These are phyloP conservation scores for Steccherinum ochraceum DNA, from an alignment of 768 basidiomycete genomes.

Conservation along the genomic window DNA sequence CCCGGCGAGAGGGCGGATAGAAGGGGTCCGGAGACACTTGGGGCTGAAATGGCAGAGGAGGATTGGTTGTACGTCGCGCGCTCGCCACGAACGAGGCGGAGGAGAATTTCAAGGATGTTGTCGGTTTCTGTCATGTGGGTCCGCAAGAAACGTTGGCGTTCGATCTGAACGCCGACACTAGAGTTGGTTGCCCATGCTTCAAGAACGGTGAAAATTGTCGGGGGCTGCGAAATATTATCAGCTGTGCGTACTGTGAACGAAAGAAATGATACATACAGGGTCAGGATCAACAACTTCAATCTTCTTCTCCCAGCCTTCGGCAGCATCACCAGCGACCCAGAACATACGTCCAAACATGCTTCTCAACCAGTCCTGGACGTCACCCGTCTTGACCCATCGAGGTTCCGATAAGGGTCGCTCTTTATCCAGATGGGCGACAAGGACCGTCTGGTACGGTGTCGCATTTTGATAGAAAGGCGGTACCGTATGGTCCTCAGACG, in stretches of 20 bases:
- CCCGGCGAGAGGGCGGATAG: slow-evolving; percentile 64
- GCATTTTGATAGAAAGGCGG: slow-evolving; percentile 61
- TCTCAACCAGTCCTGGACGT: slow-evolving; percentile 89
- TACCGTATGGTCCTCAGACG: slow-evolving; percentile 53
- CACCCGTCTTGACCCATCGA: slow-evolving; percentile 94
- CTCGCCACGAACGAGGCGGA: slow-evolving; percentile 88
- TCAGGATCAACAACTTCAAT: slow-evolving; percentile 91
- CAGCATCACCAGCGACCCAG: slow-evolving; percentile 76
- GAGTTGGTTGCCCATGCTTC: slow-evolving; percentile 89
- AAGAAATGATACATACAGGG: slow-evolving; percentile 53
- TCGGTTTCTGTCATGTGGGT: slow-evolving; percentile 83
- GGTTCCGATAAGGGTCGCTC: slow-evolving; percentile 89
- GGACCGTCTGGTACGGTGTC: slow-evolving; percentile 50
- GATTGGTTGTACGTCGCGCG: slow-evolving; percentile 68
- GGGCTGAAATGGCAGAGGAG: slow-evolving; percentile 53
- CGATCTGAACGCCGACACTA: slow-evolving; percentile 62
- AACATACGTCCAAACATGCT: slow-evolving; percentile 86
- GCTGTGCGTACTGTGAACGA: too few species aligned
- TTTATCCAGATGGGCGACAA: slow-evolving; percentile 79
- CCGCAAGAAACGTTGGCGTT: slow-evolving; percentile 83
- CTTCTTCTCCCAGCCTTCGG: slow-evolving; percentile 94
- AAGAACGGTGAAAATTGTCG: slow-evolving; percentile 85
- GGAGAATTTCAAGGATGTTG: slow-evolving; percentile 87
- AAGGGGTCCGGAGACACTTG: slow-evolving; percentile 62
- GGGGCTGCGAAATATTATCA: too few species aligned